A percentile compares a stretch with the other conserved stretches of the same genome.
These are phyloP conservation scores for Mycena haematopus DNA, from an alignment of 768 basidiomycete genomes.

Conservation along the genomic window DNA sequence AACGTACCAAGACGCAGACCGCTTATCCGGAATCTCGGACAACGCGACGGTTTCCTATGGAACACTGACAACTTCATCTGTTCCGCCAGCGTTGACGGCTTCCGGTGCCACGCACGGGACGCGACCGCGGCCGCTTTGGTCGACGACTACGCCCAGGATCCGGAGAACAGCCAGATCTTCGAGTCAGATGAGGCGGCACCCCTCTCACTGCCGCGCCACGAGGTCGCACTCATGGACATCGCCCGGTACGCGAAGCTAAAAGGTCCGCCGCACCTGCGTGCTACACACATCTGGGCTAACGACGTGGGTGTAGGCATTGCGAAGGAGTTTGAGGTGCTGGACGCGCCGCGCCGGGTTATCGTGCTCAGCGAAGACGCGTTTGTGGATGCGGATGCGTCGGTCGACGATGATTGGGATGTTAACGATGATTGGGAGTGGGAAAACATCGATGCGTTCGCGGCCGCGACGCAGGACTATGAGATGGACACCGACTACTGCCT, in stretches of 20 bases:
- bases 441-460: not conserved
- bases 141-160: not conserved
- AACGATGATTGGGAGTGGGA: conserved; percentile 14
- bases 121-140: not conserved
- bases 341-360: conserved; percentile 13
- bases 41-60: conserved; percentile 20
- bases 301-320: not conserved
- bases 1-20: not conserved
- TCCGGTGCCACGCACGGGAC: conserved; percentile 5
- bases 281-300: not conserved
- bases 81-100: conserved; percentile 22
- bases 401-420: not conserved
- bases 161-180: not conserved
- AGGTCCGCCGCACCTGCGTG: conserved; percentile 1
- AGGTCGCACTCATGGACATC: conserved; percentile 15
- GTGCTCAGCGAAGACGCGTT: conserved; percentile 11
- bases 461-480: not conserved
- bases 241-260: conserved; percentile 12
- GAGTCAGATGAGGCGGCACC: not conserved
- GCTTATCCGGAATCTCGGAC: conserved; percentile 21
- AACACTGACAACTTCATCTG: conserved; percentile 21
- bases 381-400: not conserved
- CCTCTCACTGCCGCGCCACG: not conserved
- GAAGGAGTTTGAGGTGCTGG: conserved; percentile 6
- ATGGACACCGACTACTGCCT: conserved; percentile 1